Conservation (phyloP, 75 land plant genomes). For the Picea glauca region DNA sequence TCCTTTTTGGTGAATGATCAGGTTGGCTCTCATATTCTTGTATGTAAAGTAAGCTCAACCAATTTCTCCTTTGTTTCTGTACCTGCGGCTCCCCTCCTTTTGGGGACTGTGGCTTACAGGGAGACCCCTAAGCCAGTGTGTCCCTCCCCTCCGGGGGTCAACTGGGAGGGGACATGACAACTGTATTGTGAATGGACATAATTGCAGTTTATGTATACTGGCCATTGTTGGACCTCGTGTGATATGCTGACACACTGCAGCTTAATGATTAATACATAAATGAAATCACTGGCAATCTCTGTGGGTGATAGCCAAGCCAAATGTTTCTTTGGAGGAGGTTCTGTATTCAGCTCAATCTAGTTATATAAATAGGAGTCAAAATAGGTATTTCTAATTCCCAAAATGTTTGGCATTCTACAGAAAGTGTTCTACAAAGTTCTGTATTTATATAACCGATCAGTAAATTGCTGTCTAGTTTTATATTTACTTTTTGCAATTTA, state of each 20-base stretch:
- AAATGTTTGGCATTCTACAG: neutral
- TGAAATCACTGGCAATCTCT: too few relatives aligned
- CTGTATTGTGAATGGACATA: too few relatives aligned
- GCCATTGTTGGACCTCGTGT: neutral
- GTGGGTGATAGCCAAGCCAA: neutral
- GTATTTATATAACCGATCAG: neutral
- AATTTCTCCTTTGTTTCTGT: too few relatives aligned
- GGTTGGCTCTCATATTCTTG: too few relatives aligned
- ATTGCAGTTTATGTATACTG: neutral
- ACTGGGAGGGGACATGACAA: too few relatives aligned
- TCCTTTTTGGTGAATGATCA: too few relatives aligned
- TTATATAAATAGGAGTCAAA: neutral
- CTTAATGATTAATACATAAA: neutral
- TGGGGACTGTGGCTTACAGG: too few relatives aligned
- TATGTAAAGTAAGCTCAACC: too few relatives aligned
- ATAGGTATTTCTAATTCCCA: neutral
- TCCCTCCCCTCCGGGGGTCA: too few relatives aligned
- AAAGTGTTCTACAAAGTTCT: neutral
- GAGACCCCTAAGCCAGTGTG: too few relatives aligned
- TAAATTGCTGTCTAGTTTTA: neutral
- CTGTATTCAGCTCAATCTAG: neutral
- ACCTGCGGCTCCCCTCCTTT: too few relatives aligned
- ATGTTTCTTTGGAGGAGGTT: neutral
- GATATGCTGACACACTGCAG: neutral
- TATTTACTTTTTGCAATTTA: neutral